These are phyloP conservation scores for Ogataea hybrid DNA, from an alignment of 1,139 yeast genomes.

Conservation along the genomic window DNA sequence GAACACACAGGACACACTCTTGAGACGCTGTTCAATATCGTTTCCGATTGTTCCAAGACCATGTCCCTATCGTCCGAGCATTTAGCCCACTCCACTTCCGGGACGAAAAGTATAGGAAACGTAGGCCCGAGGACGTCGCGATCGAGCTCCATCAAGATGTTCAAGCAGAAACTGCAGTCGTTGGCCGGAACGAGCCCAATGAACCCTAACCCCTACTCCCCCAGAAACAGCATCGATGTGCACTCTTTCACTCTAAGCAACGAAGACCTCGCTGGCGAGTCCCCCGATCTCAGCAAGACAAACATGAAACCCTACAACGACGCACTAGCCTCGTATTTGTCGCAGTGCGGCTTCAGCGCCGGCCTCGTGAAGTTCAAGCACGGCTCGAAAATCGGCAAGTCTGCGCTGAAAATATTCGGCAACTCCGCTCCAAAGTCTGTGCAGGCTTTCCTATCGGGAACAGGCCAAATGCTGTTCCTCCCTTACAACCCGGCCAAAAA, in stretches of 20 bases:
- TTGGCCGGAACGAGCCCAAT: constrained; percentile 6
- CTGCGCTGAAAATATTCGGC: too few relatives aligned
- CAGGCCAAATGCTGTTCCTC: too few relatives aligned
- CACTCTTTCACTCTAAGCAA: constrained; percentile 20
- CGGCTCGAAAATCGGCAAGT: too few relatives aligned
- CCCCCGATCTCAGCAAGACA: constrained; percentile 22
- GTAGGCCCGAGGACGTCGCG: constrained; percentile 15
- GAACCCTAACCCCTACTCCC: constrained; percentile 13
- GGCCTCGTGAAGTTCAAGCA: too few relatives aligned
- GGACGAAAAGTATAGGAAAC: constrained; percentile 1
- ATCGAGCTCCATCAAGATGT: constrained; percentile 21
- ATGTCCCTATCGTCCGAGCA: not conserved
- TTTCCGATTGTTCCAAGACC: not conserved
- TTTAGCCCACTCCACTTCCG: constrained; percentile 1
- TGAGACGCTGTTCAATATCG: not conserved
- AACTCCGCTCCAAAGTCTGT: too few relatives aligned
- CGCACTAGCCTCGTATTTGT: too few relatives aligned
- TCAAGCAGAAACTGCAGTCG: constrained; percentile 19
- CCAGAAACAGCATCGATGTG: constrained; percentile 22
- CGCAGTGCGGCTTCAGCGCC: too few relatives aligned
- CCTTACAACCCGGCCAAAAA: too few relatives aligned
- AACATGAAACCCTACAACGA: too few relatives aligned
- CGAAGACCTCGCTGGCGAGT: constrained; percentile 26
- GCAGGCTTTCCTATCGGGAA: too few relatives aligned
- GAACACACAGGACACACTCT: not conserved